Evolutionary conservation across 345 rosid genomes (phyloP).

Genomic region (Psidium friedrichsthalianum): DNA sequence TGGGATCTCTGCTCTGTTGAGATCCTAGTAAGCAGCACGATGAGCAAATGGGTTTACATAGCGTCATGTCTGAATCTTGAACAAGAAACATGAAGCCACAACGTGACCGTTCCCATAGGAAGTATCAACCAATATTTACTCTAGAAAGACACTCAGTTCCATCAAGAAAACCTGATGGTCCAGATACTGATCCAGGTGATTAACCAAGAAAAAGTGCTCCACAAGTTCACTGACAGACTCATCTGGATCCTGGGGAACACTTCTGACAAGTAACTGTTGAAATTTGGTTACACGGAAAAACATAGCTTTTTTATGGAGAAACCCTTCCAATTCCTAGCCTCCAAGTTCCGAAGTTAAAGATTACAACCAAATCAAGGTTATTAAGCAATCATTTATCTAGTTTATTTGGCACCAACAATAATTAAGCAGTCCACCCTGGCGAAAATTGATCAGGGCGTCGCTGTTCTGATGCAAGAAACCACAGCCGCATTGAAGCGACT

Average conservation of each 20-base stretch:
- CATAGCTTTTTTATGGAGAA: neutral
- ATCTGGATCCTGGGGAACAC: conserved; percentile 31
- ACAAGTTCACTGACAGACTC: conserved; percentile 34
- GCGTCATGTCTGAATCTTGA: neutral
- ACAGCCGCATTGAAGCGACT: conserved; percentile 70
- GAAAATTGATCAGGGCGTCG: conserved; percentile 84
- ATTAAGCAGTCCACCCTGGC: conserved; percentile 16
- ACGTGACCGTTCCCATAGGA: neutral
- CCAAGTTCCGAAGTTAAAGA: neutral
- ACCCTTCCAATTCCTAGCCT: neutral
- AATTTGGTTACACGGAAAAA: neutral
- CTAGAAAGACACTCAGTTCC: neutral
- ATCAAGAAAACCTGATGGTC: conserved; percentile 20
- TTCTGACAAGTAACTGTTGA: conserved; percentile 33
- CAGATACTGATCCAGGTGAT: conserved; percentile 26
- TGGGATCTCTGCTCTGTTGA: conserved; percentile 76
- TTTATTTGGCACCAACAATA: neutral
- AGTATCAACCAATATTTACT: neutral
- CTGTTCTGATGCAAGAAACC: conserved; percentile 60
- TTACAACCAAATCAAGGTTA: neutral
- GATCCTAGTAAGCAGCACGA: neutral
- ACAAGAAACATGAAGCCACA: neutral
- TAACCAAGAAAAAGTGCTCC: conserved; percentile 37
- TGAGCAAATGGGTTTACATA: neutral
- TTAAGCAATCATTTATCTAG: neutral